phyloP scores from a whole-genome alignment of 192 early-diverging fungal species.

The Podila epicladia region DNA sequence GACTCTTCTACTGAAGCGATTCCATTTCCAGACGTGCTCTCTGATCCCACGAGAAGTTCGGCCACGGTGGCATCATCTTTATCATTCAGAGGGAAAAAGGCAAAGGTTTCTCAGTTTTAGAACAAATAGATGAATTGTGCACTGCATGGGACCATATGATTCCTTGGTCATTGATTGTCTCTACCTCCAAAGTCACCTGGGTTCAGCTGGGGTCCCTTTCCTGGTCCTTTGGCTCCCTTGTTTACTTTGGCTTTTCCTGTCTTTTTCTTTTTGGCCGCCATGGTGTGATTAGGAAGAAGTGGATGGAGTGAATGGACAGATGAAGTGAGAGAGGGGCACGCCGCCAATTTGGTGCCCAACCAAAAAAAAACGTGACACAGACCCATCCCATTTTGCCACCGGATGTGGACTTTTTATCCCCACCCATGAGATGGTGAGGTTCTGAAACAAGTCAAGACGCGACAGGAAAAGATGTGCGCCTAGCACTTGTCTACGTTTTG shows the following conservation, averaged over 20 bases:
- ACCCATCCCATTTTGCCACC: too few relatives aligned
- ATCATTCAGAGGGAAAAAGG: not conserved
- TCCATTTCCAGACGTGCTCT: not conserved
- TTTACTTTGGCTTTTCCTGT: slow-evolving; percentile 10
- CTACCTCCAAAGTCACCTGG: not conserved
- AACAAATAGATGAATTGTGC: not conserved
- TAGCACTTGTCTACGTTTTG: too few relatives aligned
- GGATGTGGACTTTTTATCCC: too few relatives aligned
- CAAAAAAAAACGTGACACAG: too few relatives aligned
- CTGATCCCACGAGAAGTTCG: slow-evolving; percentile 5
- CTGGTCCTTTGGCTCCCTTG: not conserved
- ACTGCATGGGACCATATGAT: not conserved
- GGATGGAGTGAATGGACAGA: too few relatives aligned
- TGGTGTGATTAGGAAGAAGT: slow-evolving; percentile 1
- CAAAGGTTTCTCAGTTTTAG: not conserved
- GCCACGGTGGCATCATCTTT: slow-evolving; percentile 27
- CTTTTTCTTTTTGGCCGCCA: slow-evolving; percentile 36
- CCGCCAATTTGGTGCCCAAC: not conserved
- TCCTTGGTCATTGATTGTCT: not conserved
- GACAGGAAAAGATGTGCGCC: too few relatives aligned
- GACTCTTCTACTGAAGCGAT: slow-evolving; percentile 18
- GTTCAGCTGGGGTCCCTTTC: not conserved
- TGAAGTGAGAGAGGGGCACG: not conserved
- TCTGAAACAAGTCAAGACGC: too few relatives aligned
- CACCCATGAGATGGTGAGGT: too few relatives aligned